Evolutionary conservation across 1,284 basidiomycete species (phyloP), one percentile per base, ranked within the genome.

Genomic region (Polyporus tsugae): DNA sequence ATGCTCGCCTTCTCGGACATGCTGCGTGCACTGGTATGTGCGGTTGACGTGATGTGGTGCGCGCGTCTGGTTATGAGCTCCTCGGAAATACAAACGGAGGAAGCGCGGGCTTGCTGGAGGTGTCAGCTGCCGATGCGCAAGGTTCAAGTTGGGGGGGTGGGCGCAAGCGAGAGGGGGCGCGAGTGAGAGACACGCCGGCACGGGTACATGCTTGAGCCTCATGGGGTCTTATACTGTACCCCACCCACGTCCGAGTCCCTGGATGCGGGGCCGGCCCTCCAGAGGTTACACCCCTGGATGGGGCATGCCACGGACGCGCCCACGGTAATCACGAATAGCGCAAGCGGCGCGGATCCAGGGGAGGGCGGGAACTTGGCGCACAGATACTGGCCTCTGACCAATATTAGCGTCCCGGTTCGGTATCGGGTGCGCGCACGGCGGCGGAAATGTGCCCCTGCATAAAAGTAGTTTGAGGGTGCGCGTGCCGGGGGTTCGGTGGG

Each of bases 1-100:
- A 70, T 58, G 39, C 71, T 70, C 42, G 59, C 41, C 38, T 65
- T 67, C 33, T 60, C 55, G 6, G 71, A 60, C 67, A 72, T 72
- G 10, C 13, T 29, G 44, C 39, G 33, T 41, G 7, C 29, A 6
- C 19, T 58, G 19, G 35, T 29, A 17, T 42, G 29, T 29, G 29
- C 29, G 19, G 59, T 60, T 29, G 25, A 17, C 6, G 41, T 22
- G 22, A 7, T 46, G 10, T 11, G 7, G 39, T 39, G 15, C 22
- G 52, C n/a, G 33, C 17, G 55, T 38, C 3, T n/a, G 7, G 33
- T 38, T 33, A 22, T n/a, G 3, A 25, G 22, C 10, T 25, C 22
- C 46, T 46, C 7, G n/a, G 25, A n/a, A 61, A 44, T 19, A 44
- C 19, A 46, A n/a, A 10, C 1, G 44, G 10, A 10, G 35, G 58